Base-by-base conservation (phyloP, 2,329 filamentous ascomycete species). In the Colletotrichum filicis region DNA sequence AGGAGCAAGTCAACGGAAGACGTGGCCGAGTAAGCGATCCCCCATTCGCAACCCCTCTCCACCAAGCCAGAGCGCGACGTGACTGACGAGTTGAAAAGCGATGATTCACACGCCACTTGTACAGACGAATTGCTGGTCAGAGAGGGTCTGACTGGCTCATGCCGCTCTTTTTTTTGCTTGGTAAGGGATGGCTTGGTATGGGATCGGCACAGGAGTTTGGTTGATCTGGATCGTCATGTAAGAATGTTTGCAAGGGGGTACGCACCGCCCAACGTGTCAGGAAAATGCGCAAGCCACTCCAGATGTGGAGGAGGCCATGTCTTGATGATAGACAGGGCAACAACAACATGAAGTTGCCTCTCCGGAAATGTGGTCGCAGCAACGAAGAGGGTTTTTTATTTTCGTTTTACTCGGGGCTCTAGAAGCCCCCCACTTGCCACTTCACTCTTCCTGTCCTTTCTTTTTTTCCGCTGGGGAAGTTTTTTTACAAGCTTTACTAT, bases 21-120 rank as follows among this genome's bases (percentile, higher is more conserved):
- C 87, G 90, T 76, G 90, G 90, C 81, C 87, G 90, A 79, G 89
- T 90, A 87, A 84, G 88, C 81, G 80, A 81, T 79, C 79, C 81
- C 79, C 78, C 78, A 73, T 79, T 59, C 49, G 59, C 62, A 42
- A 26, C 60, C 52, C 32, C 37, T 52, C 60, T 58, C 57, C 63
- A 63, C 49, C 62, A 60, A 52, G n/a, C n/a, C 22, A 60, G 26
- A 26, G 19, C 42, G 14, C 61, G 68, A 35, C 58, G 63, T 37
- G 49, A 68, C 71, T 74, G 70, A 74, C 71, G 35, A 49, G 42
- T 49, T 49, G 9, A 57, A 26, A 26, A 74, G 71, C 67, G 71
- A 67, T 74, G 71, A 74, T 73, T 53, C 55, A 42, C 32, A 59
- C 32, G 53, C 58, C 55, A 68, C 16, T 63, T 72, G 52, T 59